Conservation (phyloP, 106 monocot species). For the Phalaenopsis aphrodite region DNA sequence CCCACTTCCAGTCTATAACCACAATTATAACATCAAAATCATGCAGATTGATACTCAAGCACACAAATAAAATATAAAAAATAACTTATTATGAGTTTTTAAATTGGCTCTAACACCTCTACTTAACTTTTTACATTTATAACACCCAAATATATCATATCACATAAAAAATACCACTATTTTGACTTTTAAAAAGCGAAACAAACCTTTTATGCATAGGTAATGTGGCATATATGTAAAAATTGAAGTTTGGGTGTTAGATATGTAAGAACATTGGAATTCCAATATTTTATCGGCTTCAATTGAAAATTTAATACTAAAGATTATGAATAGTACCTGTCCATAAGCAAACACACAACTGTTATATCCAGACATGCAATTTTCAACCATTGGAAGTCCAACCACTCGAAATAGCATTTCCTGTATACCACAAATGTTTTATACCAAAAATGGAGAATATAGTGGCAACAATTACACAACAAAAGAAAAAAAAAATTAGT, state of each 20-base stretch:
- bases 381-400: conserved; percentile 91
- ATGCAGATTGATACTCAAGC: background rate
- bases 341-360: conserved; percentile 98
- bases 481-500: background rate
- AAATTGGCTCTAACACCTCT: background rate
- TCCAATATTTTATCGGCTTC: background rate
- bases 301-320: background rate
- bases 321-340: conserved; percentile 38
- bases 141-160: too few relatives aligned
- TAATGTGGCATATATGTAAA: too few relatives aligned
- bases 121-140: too few relatives aligned
- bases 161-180: too few relatives aligned
- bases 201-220: too few relatives aligned
- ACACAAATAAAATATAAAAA: background rate
- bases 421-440: conserved; percentile 27
- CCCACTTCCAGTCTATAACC: conserved; percentile 86
- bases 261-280: background rate
- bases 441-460: background rate
- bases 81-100: background rate
- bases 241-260: too few relatives aligned
- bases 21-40: conserved; percentile 9
- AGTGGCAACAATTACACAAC: background rate
- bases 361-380: conserved; percentile 97
- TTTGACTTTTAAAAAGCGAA: too few relatives aligned
- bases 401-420: conserved; percentile 80